Percentiles rank a stretch among this genome's conserved stretches.
These are phyloP conservation scores for Glutinoglossum americanum DNA, from an alignment of 495 filamentous ascomycete species.

Conservation along the genomic window DNA sequence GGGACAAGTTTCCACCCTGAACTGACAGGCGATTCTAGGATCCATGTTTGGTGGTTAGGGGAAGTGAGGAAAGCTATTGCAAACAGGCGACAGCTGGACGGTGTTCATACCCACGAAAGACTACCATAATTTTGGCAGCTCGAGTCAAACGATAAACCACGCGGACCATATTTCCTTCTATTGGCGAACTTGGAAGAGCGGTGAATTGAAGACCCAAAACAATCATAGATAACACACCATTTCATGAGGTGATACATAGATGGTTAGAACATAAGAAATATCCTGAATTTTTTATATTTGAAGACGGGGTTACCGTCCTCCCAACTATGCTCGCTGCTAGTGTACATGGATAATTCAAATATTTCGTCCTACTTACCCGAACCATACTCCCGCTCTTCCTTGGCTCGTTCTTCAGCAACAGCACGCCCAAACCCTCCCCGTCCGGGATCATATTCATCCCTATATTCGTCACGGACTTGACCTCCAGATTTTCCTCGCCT, in stretches of 20 bases:
- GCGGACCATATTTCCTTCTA: neutral
- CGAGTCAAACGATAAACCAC: too few relatives aligned
- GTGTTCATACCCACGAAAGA: neutral
- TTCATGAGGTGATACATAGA: neutral
- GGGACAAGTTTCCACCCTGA: constrained; percentile 96
- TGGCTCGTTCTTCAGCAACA: constrained; percentile 11
- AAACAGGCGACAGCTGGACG: neutral
- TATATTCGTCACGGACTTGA: constrained; percentile 93
- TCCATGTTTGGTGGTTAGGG: constrained; percentile 84
- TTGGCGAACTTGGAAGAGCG: neutral
- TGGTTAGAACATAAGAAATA: neutral
- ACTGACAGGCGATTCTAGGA: constrained; percentile 68
- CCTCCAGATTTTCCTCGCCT: constrained; percentile 78
- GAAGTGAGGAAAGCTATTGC: constrained; percentile 29
- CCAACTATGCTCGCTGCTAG: neutral
- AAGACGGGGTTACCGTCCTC: neutral
- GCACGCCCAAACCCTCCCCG: constrained; percentile 56
- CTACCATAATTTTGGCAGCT: neutral
- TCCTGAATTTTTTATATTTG: neutral
- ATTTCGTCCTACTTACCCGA: constrained; percentile 14
- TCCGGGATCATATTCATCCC: constrained; percentile 87
- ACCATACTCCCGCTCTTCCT: constrained; percentile 7
- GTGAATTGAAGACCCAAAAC: neutral
- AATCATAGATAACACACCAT: neutral
- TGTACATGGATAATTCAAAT: neutral